Evolutionary conservation across 2,329 filamentous ascomycete genomes (phyloP), one percentile per base, ranked within the genome.

Genomic region (Coccinonectria pachysandricola): DNA sequence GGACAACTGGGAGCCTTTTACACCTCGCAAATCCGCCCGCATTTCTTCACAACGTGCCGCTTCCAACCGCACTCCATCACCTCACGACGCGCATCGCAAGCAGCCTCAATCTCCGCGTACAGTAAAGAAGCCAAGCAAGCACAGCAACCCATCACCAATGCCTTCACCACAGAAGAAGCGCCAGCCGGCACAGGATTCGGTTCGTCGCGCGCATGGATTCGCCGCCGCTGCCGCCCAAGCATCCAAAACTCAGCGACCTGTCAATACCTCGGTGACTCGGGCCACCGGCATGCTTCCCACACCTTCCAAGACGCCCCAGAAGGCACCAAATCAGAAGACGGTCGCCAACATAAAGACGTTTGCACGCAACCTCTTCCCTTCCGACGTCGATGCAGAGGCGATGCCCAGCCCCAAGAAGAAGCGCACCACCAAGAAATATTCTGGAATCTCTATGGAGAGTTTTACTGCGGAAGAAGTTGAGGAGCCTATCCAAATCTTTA

Each of bases 251-350:
- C 50, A 53, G 28, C 36, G 43, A 18, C 45, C 52, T 20, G 28
- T 35, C 21, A 32, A 36, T 22, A 34, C 40, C 14, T 39, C 53
- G 23, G 24, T 52, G 24, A 46, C 56, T 11, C 54, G 54, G 28
- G 42, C 49, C 28, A 43, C 53, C 28, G 65, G 62, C 36, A 79
- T 82, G 68, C 69, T 87, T 23, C 80, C 79, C 10, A 88, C 83
- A 3, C 83, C 83, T 3, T 70, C 75, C 38, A 87, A 87, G 60
- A 88, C 83, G 3, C 83, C 75, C 3, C 68, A 68, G 52, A 83
- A 80, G 60, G 62, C 68, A 23, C 62, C 64, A 2, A 62, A 60
- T 11, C 58, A 60, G 43, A 62, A 68, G 46, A 60, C 60, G 14
- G 55, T 61, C 26, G 59, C 64, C 35, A 62, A 63, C 24, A 63